Base-by-base conservation (phyloP, 108 stramenopile genomes). In the Skeletonema potamos region DNA sequence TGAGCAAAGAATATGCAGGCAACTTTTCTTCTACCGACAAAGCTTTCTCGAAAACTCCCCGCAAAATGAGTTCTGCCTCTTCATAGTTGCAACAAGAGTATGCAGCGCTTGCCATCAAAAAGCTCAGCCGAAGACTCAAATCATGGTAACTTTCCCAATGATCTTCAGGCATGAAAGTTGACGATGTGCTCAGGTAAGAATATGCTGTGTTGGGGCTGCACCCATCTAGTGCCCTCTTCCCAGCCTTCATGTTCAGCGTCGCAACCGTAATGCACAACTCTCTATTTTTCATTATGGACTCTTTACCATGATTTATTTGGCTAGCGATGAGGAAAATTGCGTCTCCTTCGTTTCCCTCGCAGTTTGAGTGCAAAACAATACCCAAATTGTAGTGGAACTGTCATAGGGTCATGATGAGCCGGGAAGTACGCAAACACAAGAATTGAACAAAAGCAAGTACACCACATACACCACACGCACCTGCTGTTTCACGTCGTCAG, bases 231-330 rank as follows among this genome's bases (percentile, higher is more conserved):
- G 73, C 73, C 8, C 36, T 27, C n/a, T 59, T 46, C 11, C 73
- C 79, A 1, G 59, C 73, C 4, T 55, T 41, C 34, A 74, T 37
- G 62, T 72, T 74, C 17, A 80, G 13, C 34, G 26, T 13, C 10
- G 34, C 58, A 27, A 62, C 58, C 15, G 57, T 24, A 30, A 36
- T 51, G 29, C 60, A 27, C 26, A 62, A 34, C 27, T 61, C 44
- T 43, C n/a, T 24, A 51, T 24, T 51, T 51, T 51, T 51, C 48
- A 24, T 1, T 13, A 11, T 34, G 24, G 12, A 37, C n/a, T 59
- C 58, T 37, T 17, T 17, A 7, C 58, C 58, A 8, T 59, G 20
- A 30, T 59, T 59, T 18, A 59, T 59, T 29, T 59, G 58, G 36
- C 36, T 34, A 5, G 36, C 58, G 22, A 59, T 59, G n/a, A 37